Evolutionary conservation across 352 stramenopile genomes (phyloP).

Genomic region (Globisporangium paroecandrum): DNA sequence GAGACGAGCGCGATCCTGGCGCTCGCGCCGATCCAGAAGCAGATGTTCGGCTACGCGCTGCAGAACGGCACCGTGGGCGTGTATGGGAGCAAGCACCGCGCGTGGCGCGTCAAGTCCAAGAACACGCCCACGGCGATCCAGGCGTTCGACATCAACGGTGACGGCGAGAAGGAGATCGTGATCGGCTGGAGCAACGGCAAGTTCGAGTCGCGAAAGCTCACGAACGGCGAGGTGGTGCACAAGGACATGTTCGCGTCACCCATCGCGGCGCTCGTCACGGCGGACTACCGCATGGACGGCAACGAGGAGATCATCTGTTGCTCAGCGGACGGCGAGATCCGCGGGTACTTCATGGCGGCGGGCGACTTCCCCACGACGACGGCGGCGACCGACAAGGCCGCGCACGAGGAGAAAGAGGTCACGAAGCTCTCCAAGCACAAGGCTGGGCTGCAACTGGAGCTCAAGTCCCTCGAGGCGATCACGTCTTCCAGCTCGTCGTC

Average conservation of each 20-base stretch:
- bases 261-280: slow-evolving; percentile 65
- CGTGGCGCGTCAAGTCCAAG: slow-evolving; percentile 92
- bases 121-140: slow-evolving; percentile 76
- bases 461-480: slow-evolving; percentile 69
- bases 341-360: slow-evolving; percentile 52
- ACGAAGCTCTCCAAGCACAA: slow-evolving; percentile 82
- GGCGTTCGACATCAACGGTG: slow-evolving; percentile 88
- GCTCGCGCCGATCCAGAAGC: slow-evolving; percentile 68
- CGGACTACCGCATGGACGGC: slow-evolving; percentile 89
- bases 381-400: slow-evolving; percentile 37
- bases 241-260: slow-evolving; percentile 70
- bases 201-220: slow-evolving; percentile 64
- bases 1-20: slow-evolving; percentile 80
- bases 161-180: slow-evolving; percentile 86
- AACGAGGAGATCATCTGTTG: slow-evolving; percentile 89
- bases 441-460: slow-evolving; percentile 63
- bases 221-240: slow-evolving; percentile 85
- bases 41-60: slow-evolving; percentile 85
- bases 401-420: slow-evolving; percentile 70
- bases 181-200: slow-evolving; percentile 91
- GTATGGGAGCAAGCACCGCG: slow-evolving; percentile 82
- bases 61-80: slow-evolving; percentile 92
- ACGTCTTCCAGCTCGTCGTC: slow-evolving; percentile 20
- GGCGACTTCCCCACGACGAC: slow-evolving; percentile 34
- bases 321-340: slow-evolving; percentile 72